Percentiles rank a stretch among this genome's conserved stretches.
Evolutionary conservation across 2,329 filamentous ascomycete genomes (phyloP).

Genomic region (Fusarium sp.): DNA sequence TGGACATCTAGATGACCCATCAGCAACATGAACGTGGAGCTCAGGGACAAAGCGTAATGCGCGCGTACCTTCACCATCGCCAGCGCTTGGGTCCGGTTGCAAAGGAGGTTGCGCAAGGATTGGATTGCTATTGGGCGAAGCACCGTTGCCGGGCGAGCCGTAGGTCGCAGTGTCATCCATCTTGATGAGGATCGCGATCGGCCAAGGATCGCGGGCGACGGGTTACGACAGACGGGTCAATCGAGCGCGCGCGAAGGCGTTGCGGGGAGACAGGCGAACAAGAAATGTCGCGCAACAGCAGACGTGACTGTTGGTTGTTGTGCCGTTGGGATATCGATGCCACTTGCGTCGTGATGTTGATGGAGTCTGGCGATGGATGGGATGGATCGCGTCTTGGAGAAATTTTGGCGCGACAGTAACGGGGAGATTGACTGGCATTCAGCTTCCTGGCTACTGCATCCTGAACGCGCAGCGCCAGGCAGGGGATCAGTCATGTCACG

Average conservation of each 20-base stretch:
- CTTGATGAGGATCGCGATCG: slow-evolving; percentile 39
- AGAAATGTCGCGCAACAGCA: slow-evolving; percentile 8
- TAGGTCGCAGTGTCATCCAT: slow-evolving; percentile 72
- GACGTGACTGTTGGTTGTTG: slow-evolving; percentile 16
- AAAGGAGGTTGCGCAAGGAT: slow-evolving; percentile 67
- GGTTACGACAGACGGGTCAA: slow-evolving; percentile 27
- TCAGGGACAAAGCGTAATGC: not conserved
- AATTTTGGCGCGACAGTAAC: slow-evolving; percentile 53
- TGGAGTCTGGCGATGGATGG: slow-evolving; percentile 40
- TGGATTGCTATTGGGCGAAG: slow-evolving; percentile 67
- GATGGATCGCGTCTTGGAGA: slow-evolving; percentile 50
- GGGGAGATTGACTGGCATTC: slow-evolving; percentile 25
- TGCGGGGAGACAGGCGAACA: slow-evolving; percentile 15
- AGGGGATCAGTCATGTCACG: slow-evolving; percentile 12
- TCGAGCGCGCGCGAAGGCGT: slow-evolving; percentile 25
- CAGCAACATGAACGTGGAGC: slow-evolving; percentile 15
- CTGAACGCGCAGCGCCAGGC: slow-evolving; percentile 26
- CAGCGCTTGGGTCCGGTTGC: slow-evolving; percentile 56
- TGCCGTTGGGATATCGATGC: slow-evolving; percentile 30
- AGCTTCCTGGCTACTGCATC: slow-evolving; percentile 29
- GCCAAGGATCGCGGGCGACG: slow-evolving; percentile 15
- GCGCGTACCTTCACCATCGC: slow-evolving; percentile 60
- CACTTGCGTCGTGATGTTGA: slow-evolving; percentile 43
- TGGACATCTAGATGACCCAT: slow-evolving; percentile 65
- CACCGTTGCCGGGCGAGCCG: slow-evolving; percentile 67